A percentile compares a stretch with the other conserved stretches of the same genome.
phyloP scores from a whole-genome alignment of 306 rosid genomes.

The Morella rubra region DNA sequence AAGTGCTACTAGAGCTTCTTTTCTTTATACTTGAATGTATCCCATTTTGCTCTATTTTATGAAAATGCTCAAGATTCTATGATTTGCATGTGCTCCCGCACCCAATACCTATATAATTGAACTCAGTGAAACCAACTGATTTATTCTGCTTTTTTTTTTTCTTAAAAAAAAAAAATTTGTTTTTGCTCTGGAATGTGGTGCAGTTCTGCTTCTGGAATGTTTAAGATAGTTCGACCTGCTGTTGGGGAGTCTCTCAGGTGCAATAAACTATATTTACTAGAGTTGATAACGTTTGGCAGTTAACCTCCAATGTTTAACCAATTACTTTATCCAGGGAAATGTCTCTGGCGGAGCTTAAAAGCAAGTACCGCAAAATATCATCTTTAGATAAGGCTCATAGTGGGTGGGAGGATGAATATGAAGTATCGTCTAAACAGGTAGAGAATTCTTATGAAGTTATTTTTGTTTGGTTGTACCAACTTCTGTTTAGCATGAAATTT shows the following conservation, averaged over 20 bases:
- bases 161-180: neutral
- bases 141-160: constrained; percentile 9
- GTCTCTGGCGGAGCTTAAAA: constrained; percentile 80
- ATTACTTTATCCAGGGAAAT: constrained; percentile 63
- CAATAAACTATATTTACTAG: constrained; percentile 20
- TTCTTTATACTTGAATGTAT: no score
- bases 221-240: constrained; percentile 90
- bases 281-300: constrained; percentile 18
- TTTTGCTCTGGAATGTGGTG: constrained; percentile 31
- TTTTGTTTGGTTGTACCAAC: neutral
- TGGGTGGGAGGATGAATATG: constrained; percentile 96
- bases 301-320: constrained; percentile 15
- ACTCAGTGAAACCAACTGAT: neutral
- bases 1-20: no score
- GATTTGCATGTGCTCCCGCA: neutral
- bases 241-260: constrained; percentile 97
- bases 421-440: constrained; percentile 95
- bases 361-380: constrained; percentile 75
- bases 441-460: constrained; percentile 22
- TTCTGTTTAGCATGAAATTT: neutral
- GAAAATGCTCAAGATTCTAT: neutral
- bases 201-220: constrained; percentile 82
- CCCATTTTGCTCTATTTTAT: no score
- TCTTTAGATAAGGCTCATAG: constrained; percentile 78
- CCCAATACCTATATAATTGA: neutral